Percentiles rank a stretch among this genome's conserved stretches.
Conservation (phyloP, 2,329 filamentous ascomycete species). For the Calonectria pseudoreteaudii region DNA sequence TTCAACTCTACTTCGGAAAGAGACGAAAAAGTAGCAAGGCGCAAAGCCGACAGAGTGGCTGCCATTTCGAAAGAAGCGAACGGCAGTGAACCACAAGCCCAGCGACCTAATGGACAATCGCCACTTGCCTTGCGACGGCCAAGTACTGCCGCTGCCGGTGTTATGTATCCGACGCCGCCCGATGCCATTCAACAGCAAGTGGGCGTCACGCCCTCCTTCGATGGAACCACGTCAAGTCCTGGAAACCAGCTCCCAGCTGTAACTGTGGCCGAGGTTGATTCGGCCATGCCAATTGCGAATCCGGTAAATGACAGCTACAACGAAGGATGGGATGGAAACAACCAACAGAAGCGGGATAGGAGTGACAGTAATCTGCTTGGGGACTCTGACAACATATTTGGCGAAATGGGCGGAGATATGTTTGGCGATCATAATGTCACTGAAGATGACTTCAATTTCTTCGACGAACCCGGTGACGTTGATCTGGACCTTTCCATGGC, state of each 20-base stretch:
- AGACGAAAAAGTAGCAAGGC: constrained; percentile 59
- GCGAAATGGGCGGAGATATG: constrained; percentile 75
- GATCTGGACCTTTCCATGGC: constrained; percentile 51
- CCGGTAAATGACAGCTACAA: constrained; percentile 38
- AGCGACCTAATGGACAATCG: constrained; percentile 62
- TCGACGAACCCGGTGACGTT: constrained; percentile 70
- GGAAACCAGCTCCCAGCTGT: constrained; percentile 54
- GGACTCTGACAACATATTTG: constrained; percentile 72
- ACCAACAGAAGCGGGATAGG: constrained; percentile 60
- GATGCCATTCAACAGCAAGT: constrained; percentile 69
- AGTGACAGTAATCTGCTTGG: constrained; percentile 55
- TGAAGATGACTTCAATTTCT: constrained; percentile 87
- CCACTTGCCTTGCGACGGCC: constrained; percentile 63
- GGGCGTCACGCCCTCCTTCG: constrained; percentile 67
- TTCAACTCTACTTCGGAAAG: constrained; percentile 57
- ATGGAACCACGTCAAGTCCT: constrained; percentile 68
- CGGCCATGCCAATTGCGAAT: constrained; percentile 33
- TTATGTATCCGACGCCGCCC: constrained; percentile 79
- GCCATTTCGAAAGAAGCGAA: constrained; percentile 55
- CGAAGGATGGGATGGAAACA: constrained; percentile 49
- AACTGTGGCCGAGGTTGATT: constrained; percentile 47
- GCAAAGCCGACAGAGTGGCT: constrained; percentile 63
- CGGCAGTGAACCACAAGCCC: constrained; percentile 56
- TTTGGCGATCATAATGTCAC: constrained; percentile 82
- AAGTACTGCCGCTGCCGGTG: constrained; percentile 59